Base-by-base conservation (phyloP, 1,139 yeast genomes). In the Geotrichum europaeum region DNA sequence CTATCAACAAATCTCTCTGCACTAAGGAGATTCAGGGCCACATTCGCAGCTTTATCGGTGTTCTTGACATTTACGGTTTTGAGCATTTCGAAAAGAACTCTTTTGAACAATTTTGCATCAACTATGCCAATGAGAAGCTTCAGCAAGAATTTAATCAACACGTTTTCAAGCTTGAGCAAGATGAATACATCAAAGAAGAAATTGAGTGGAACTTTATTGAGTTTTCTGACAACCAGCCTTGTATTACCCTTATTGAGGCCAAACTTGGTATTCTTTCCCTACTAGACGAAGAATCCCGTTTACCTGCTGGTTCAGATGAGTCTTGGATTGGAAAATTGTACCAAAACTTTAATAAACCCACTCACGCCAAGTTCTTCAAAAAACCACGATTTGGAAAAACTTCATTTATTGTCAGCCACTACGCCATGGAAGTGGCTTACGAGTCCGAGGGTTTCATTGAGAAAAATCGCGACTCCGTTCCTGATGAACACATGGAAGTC, bases 131-230 rank as follows among this genome's bases (percentile, higher is more conserved):
- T 75, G 99, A 94, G 77, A 94, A 94, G 76, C 81, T 94, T 68
- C 99, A 94, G 75, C 99, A 94, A 76, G 98, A 92, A 73, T 94
- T 94, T 75, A 94, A 92, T 71, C 98, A 92, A 75, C 98, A 94
- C 72, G 98, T 94, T 57, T 94, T 94, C 81, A 94, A 92, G 73
- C 82, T 94, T 65, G 99, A 94, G 72, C 98, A 94, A 78, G 97
- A 92, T 72, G 97, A 94, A 72, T 94, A 94, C 73, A 81, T 91
- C 55, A 83, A 83, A 63, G 99, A 94, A 77, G 89, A 92, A 70
- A 92, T 94, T 66, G 96, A 92, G 74, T 94, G 99, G 98, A 87
- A 95, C 18, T 94, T 94, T 72, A 94, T 94, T 69, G 98, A 94
- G 70, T 94, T 92, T 71, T 85, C 95, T 60, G 99, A 94, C 73